Conservation (phyloP, 2,329 filamentous ascomycete genomes). For the Diaporthe sp. region DNA sequence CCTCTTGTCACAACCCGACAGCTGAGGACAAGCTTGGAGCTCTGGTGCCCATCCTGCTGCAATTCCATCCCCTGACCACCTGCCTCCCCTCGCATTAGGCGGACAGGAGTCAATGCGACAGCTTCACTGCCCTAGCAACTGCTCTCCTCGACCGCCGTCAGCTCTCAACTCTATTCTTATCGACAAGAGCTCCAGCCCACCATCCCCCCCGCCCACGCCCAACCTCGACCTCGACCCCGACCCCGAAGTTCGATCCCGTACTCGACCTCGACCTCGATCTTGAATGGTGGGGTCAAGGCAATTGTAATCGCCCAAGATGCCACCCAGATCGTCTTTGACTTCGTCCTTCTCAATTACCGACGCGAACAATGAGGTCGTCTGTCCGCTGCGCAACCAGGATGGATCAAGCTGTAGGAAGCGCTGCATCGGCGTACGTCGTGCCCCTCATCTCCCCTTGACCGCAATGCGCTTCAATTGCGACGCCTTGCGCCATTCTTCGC, state of each 20-base stretch:
- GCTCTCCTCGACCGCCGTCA: slow-evolving; percentile 30
- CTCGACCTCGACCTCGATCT: slow-evolving; percentile 43
- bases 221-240: slow-evolving; percentile 44
- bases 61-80: slow-evolving; percentile 19
- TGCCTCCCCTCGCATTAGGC: slow-evolving; percentile 39
- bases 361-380: slow-evolving; percentile 95
- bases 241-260: slow-evolving; percentile 49
- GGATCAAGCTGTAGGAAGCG: slow-evolving; percentile 96
- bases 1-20: slow-evolving; percentile 56
- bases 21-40: slow-evolving; percentile 51
- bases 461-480: slow-evolving; percentile 25
- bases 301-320: slow-evolving; percentile 70
- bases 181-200: slow-evolving; percentile 43
- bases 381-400: slow-evolving; percentile 95
- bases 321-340: slow-evolving; percentile 86
- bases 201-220: slow-evolving; percentile 34
- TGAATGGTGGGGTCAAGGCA: slow-evolving; percentile 68
- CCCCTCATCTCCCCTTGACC: slow-evolving; percentile 30
- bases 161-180: slow-evolving; percentile 42
- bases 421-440: slow-evolving; percentile 88
- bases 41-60: slow-evolving; percentile 42
- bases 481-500: slow-evolving; percentile 37
- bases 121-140: slow-evolving; percentile 38
- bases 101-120: slow-evolving; percentile 44
- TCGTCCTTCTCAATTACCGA: slow-evolving; percentile 94